A percentile compares a stretch with the other conserved stretches of the same genome.
Evolutionary conservation across 208 protist species (phyloP).

Genomic region (Strigomonas oncopelti): DNA sequence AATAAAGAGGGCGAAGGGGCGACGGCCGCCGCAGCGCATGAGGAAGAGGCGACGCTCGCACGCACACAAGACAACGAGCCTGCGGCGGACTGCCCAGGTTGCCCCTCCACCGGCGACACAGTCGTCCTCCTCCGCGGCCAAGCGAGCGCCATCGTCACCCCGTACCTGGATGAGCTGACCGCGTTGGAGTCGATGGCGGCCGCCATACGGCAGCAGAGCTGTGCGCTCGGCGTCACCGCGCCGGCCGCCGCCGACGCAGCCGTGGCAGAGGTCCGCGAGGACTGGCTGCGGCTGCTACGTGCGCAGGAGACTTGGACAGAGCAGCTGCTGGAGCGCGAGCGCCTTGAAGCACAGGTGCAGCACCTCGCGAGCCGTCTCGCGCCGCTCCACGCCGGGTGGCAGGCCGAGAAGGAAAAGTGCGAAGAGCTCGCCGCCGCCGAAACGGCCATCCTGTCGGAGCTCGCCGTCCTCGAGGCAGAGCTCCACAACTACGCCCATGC

Average conservation of each 20-base stretch:
- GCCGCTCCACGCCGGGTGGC: slow-evolving; percentile 1
- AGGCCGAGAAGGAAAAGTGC: background rate
- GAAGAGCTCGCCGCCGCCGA: background rate
- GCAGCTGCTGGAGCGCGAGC: background rate
- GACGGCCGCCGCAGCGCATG: background rate
- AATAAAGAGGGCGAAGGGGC: background rate
- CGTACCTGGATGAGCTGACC: background rate
- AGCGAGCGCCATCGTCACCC: background rate
- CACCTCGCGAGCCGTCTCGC: background rate
- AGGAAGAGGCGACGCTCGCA: background rate
- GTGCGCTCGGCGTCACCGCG: background rate
- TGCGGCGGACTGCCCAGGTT: too few relatives aligned
- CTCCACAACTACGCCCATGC: slow-evolving; percentile 23
- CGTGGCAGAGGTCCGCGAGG: background rate
- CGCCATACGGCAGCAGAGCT: background rate
- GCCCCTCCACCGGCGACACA: background rate
- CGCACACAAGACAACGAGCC: background rate
- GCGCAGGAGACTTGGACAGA: background rate
- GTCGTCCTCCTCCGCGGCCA: background rate
- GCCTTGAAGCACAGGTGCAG: background rate
- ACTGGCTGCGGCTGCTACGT: background rate
- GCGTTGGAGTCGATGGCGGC: background rate
- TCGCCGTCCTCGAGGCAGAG: slow-evolving; percentile 11
- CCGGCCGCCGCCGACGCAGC: too few relatives aligned
- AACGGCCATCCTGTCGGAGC: background rate